These are phyloP conservation scores for Leccinum rimulosum DNA, from an alignment of 768 basidiomycete genomes.

Conservation along the genomic window DNA sequence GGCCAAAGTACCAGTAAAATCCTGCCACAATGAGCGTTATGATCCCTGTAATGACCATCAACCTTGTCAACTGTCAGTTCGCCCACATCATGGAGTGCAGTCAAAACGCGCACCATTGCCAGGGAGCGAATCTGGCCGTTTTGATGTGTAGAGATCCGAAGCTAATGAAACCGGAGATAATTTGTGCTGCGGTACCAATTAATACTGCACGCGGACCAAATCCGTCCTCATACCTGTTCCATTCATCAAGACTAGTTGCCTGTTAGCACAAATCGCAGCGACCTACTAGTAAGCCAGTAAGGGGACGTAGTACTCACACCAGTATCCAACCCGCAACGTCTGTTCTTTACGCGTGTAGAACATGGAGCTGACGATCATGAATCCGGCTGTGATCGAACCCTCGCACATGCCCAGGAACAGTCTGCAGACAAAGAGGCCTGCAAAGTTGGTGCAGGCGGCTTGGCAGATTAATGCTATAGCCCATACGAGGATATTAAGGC, in stretches of 20 bases:
- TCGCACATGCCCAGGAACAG: conserved; percentile 73
- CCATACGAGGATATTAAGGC: conserved; percentile 69
- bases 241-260: conserved; percentile 65
- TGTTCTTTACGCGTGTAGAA: conserved; percentile 75
- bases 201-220: neutral
- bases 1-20: conserved; percentile 49
- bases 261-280: neutral
- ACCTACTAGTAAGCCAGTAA: neutral
- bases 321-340: conserved; percentile 68
- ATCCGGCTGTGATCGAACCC: conserved; percentile 69
- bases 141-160: conserved; percentile 66
- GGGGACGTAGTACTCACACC: conserved; percentile 52
- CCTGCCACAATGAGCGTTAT: conserved; percentile 54
- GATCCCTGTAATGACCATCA: conserved; percentile 68
- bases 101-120: conserved; percentile 57
- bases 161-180: conserved; percentile 68
- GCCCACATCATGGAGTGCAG: neutral
- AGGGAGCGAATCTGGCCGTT: conserved; percentile 57
- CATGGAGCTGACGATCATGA: conserved; percentile 76
- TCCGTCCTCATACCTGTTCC: conserved; percentile 48
- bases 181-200: conserved; percentile 50
- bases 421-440: conserved; percentile 59
- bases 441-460: conserved; percentile 71
- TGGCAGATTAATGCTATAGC: conserved; percentile 57
- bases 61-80: conserved; percentile 33